A percentile compares a stretch with the other conserved stretches of the same genome.
Conservation (phyloP, 768 basidiomycete species). For the Termitomyces eurrhizus region DNA sequence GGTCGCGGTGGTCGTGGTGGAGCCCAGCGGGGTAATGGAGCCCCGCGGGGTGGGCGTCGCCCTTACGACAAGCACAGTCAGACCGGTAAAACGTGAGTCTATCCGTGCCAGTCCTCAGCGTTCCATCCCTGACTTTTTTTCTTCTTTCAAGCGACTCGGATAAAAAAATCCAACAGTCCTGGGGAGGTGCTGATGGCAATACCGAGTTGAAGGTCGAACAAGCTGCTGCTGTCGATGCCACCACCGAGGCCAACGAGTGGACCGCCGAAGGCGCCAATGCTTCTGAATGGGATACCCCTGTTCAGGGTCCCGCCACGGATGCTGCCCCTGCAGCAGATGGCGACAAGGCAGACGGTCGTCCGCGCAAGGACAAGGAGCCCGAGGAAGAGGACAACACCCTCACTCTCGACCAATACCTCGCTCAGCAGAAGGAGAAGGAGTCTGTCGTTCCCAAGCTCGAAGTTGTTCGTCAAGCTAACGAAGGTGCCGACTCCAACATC, state of each 20-base stretch:
- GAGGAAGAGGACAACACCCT: slow-evolving; percentile 94
- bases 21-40: slow-evolving; percentile 41
- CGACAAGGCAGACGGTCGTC: slow-evolving; percentile 33
- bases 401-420: slow-evolving; percentile 90
- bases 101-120: not conserved
- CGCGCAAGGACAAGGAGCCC: slow-evolving; percentile 52
- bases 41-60: slow-evolving; percentile 61
- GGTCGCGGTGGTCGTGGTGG: slow-evolving; percentile 51
- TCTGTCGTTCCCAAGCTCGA: slow-evolving; percentile 75
- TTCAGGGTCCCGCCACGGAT: slow-evolving; percentile 23
- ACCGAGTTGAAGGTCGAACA: slow-evolving; percentile 81
- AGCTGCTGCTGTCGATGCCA: slow-evolving; percentile 69
- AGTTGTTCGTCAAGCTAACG: slow-evolving; percentile 71
- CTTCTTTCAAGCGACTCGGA: slow-evolving; percentile 71
- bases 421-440: slow-evolving; percentile 69
- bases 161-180: slow-evolving; percentile 91
- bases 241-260: slow-evolving; percentile 53
- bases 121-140: not conserved
- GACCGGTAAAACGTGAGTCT: slow-evolving; percentile 75
- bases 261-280: slow-evolving; percentile 40
- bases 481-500: slow-evolving; percentile 63
- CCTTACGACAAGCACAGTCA: slow-evolving; percentile 83
- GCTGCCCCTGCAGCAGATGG: slow-evolving; percentile 36
- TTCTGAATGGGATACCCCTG: slow-evolving; percentile 40
- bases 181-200: slow-evolving; percentile 90